Evolutionary conservation across 371 early-diverging fungal species (phyloP), one percentile per base, ranked within the genome.

Genomic region (Actinomucor elegans): DNA sequence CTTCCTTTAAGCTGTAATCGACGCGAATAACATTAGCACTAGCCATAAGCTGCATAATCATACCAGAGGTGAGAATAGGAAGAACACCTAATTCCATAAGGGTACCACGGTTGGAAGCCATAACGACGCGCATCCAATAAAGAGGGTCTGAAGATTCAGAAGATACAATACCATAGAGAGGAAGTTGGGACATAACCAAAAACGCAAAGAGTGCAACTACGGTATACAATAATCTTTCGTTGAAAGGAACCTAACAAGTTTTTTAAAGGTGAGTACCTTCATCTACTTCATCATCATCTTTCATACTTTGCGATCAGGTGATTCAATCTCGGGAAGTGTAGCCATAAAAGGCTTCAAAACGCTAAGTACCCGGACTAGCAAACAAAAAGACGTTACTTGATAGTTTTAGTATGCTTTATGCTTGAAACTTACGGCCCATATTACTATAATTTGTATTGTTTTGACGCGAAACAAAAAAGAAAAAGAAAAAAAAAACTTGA

Each of bases 51-150:
- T 99, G 99, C 94, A 99, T 96, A 57, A 99, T 94, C 97, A 99
- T 98, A 35, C 99, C 97, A 15, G 99, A 97, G 20, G 99, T 98
- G 46, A 99, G 90, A 66, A 99, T 97, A 24, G 99, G 99, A 21
- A 97, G 93, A 57, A 99, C 96, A 75, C 99, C 99, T 62, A 99
- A 81, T 83, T 99, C 99, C 99, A 98, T 99, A 24, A 99, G 84
- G 18, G 99, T 99, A 65, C 99, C 99, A 67, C 99, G 88, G 84
- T 98, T 99, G 36, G 97, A 94, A 36, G 99, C 99, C 63, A 99
- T 87, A 73, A 99, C 98, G 45, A 94, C 95, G 77, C 99, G 92
- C 88, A 99, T 88, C 98, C 99, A 99, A 83, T 94, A 99, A 58
- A 99, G 85, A 31, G 99, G 99, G 79, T 98, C 98, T 31, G 96